These are phyloP conservation scores for Peziza echinospora DNA, from an alignment of 495 filamentous ascomycete species.

Conservation along the genomic window DNA sequence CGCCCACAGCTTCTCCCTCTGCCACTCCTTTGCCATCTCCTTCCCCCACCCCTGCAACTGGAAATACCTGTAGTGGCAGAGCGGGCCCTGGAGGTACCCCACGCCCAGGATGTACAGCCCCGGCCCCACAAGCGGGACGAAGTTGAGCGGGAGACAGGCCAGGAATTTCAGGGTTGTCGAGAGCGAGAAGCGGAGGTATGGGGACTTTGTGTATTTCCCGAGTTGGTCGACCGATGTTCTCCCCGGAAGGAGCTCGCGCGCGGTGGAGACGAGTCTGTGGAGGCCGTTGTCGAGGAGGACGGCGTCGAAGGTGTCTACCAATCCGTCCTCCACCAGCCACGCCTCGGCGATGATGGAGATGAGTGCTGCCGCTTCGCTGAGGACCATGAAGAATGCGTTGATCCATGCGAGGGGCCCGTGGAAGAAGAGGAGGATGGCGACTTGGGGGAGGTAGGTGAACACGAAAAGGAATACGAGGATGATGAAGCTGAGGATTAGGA, in stretches of 20 bases:
- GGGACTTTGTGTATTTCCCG: conserved; percentile 48
- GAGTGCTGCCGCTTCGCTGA: conserved; percentile 63
- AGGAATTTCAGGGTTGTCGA: conserved; percentile 60
- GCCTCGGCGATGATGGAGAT: conserved; percentile 50
- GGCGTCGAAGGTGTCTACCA: conserved; percentile 83
- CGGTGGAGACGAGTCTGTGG: conserved; percentile 40
- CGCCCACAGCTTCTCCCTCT: conserved; percentile 57
- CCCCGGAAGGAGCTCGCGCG: conserved; percentile 43
- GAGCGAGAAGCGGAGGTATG: conserved; percentile 46
- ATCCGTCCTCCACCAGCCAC: conserved; percentile 55
- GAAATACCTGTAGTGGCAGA: conserved; percentile 54
- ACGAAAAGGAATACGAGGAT: conserved; percentile 61
- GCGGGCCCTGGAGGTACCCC: conserved; percentile 33
- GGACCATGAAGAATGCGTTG: conserved; percentile 51
- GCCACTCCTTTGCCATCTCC: conserved; percentile 37
- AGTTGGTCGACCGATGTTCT: conserved; percentile 43
- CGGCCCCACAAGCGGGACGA: conserved; percentile 77
- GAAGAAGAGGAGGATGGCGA: conserved; percentile 55
- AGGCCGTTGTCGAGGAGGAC: conserved; percentile 37
- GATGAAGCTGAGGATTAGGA: conserved; percentile 43
- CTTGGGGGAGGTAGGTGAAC: conserved; percentile 79
- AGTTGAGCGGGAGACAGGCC: conserved; percentile 74
- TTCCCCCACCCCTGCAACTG: conserved; percentile 65
- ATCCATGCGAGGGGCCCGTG: conserved; percentile 69
- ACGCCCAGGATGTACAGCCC: conserved; percentile 50